Base-by-base conservation (phyloP, 2,329 filamentous ascomycete species). In the Beauveria sp. region DNA sequence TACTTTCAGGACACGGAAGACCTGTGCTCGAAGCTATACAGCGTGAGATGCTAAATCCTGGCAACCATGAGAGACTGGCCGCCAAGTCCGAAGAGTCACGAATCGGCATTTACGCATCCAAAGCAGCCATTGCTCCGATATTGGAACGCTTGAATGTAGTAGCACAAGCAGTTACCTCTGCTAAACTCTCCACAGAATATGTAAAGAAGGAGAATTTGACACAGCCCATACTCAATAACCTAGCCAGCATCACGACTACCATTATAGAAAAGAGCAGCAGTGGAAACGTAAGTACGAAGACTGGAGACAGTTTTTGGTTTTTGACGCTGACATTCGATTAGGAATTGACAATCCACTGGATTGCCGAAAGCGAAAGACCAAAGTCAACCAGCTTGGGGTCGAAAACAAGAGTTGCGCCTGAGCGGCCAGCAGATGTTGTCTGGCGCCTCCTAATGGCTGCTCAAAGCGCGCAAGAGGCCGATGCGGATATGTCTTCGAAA, bases 381-480 rank as follows among this genome's bases (percentile, higher is more conserved):
- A 50, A 37, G 20, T 44, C 44, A n/a, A 28, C 22, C 5, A 34
- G 14, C 24, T 28, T 12, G 3, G 58, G 65, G 12, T 55, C 55
- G 3, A 56, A 3, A n/a, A 20, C 3, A 26, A 63, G 9, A 63
- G 66, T 28, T 57, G 62, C 16, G 67, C 73, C 6, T 4, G 78
- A 83, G 66, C 71, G 76, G 58, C 66, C 71, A 1, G 71, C 71
- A 40, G 79, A 83, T 47, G 69, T 77, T 16, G 79, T 80, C 18
- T 68, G 75, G 52, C 77, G 81, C 34, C 72, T 83, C 4, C 67
- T 84, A 3, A 67, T 75, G 40, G 72, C 71, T 14, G 64, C 52
- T n/a, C 59, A 54, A 16, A 48, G 61, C 1, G 55, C 46, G 2
- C 6, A 43, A 3, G 48, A 61, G 22, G 24, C 61, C 24, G 53